These are phyloP conservation scores for Lactifluus hygrophoroides DNA, from an alignment of 768 basidiomycete species.

Conservation along the genomic window DNA sequence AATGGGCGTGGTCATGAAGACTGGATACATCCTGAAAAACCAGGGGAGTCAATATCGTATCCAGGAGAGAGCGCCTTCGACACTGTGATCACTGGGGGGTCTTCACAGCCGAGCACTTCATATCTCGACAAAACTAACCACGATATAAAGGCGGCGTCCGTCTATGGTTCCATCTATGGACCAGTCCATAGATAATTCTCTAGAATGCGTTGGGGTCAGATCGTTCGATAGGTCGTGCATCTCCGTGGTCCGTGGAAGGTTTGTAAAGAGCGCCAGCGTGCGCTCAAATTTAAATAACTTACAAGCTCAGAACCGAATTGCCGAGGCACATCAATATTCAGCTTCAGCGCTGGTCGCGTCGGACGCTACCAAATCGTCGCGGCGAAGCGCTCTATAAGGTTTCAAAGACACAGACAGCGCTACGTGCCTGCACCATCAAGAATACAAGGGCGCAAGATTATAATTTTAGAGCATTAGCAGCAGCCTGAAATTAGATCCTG, in stretches of 20 bases:
- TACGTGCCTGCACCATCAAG: neutral
- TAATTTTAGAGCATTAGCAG: neutral
- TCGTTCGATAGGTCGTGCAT: no score
- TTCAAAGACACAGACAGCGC: no score
- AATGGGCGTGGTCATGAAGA: neutral
- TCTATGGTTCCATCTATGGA: neutral
- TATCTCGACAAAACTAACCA: neutral
- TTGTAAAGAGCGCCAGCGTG: no score
- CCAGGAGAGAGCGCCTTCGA: neutral
- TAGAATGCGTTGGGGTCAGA: no score
- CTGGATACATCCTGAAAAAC: neutral
- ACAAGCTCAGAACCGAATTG: no score
- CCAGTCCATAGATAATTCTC: no score
- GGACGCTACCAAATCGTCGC: no score
- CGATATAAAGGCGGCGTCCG: neutral
- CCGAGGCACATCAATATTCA: no score
- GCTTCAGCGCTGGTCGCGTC: no score
- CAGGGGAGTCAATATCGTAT: neutral
- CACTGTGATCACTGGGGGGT: neutral
- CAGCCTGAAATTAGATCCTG: neutral
- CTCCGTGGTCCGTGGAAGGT: no score
- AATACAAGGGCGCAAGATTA: neutral
- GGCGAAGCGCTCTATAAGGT: no score
- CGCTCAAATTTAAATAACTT: no score
- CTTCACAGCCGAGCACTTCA: neutral